phyloP scores from a whole-genome alignment of 2,329 filamentous ascomycete genomes.

The Epichloe glyceriae region DNA sequence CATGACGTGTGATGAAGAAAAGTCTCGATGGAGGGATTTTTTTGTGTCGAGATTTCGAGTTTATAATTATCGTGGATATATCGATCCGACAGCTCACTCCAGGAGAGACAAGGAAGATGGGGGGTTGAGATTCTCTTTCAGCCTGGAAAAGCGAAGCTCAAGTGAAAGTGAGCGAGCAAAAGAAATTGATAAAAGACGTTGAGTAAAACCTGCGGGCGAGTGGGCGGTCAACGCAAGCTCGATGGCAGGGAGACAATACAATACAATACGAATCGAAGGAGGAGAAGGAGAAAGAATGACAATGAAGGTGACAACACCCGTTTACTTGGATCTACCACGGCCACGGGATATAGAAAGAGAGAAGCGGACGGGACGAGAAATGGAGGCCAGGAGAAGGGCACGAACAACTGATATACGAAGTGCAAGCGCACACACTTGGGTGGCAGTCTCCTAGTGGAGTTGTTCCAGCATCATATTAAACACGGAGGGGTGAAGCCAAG shows the following conservation, averaged over 20 bases:
- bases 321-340: not conserved
- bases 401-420: not conserved
- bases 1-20: not conserved
- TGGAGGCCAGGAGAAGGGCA: not conserved
- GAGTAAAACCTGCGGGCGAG: not conserved
- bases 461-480: too few relatives aligned
- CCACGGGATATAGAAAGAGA: not conserved
- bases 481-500: too few relatives aligned
- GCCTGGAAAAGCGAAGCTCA: not conserved
- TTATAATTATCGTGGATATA: not conserved
- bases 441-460: too few relatives aligned
- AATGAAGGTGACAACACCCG: not conserved
- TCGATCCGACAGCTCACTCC: conserved; percentile 1
- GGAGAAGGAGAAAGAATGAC: not conserved
- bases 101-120: not conserved
- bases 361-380: not conserved
- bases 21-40: not conserved
- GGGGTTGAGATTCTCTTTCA: not conserved
- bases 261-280: not conserved
- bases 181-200: not conserved
- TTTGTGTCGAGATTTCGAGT: too few relatives aligned
- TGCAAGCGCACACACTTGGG: too few relatives aligned
- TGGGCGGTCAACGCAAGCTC: not conserved
- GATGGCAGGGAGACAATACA: not conserved
- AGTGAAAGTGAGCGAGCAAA: not conserved